phyloP scores from a whole-genome alignment of 495 filamentous ascomycete species.

The Podospora tetraspora region DNA sequence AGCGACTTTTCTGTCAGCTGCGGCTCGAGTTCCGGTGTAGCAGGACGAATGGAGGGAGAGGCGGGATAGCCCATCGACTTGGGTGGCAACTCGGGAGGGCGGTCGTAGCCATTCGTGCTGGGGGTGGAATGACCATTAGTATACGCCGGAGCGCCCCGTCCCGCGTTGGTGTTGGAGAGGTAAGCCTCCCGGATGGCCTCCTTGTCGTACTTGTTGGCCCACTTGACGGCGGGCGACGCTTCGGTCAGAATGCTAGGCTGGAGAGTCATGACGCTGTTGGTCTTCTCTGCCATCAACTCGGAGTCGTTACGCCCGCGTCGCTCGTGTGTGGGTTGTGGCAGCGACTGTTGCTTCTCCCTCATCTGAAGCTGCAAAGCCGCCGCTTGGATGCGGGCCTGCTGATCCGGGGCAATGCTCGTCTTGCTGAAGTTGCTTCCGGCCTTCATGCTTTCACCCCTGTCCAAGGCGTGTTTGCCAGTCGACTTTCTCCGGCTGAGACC shows the following conservation, averaged over 20 bases:
- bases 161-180: conserved; percentile 63
- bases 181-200: conserved; percentile 76
- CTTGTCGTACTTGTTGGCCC: conserved; percentile 87
- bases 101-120: conserved; percentile 26
- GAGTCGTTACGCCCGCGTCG: conserved; percentile 49
- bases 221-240: conserved; percentile 90
- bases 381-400: conserved; percentile 85
- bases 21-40: conserved; percentile 20
- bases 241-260: conserved; percentile 81
- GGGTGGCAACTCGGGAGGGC: conserved; percentile 31
- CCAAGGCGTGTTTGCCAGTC: conserved; percentile 43
- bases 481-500: conserved; percentile 65
- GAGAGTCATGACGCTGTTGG: conserved; percentile 85
- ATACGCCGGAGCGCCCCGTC: conserved; percentile 48
- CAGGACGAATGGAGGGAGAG: conserved; percentile 9
- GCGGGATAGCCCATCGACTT: conserved; percentile 24
- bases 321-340: conserved; percentile 33
- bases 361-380: conserved; percentile 74
- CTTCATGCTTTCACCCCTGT: conserved; percentile 29
- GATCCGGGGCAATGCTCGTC: conserved; percentile 83
- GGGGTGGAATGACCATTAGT: conserved; percentile 27
- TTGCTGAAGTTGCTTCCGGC: conserved; percentile 57
- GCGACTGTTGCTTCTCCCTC: conserved; percentile 55
- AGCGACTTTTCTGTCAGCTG: conserved; percentile 28
- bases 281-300: conserved; percentile 62